phyloP scores from a whole-genome alignment of 192 early-diverging fungal species.

The Phycomyces blakesleeanus region DNA sequence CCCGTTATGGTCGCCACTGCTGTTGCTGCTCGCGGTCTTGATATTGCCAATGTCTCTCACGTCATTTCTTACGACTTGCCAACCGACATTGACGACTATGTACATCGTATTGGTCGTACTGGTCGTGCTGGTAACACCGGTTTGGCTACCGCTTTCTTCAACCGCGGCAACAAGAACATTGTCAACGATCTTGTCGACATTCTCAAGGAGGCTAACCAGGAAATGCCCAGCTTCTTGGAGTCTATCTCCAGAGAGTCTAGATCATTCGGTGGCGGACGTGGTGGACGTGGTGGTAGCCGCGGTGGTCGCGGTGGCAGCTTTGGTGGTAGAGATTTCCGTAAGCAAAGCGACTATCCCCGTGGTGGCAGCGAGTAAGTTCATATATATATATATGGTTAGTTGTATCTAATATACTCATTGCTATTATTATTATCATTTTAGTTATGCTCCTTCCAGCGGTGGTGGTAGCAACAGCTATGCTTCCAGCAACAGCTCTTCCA shows the following conservation, averaged over 20 bases:
- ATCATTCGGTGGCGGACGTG: slow-evolving; percentile 22
- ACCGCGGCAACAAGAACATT: slow-evolving; percentile 81
- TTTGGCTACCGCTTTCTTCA: slow-evolving; percentile 93
- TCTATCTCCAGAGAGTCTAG: slow-evolving; percentile 59
- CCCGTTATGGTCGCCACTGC: slow-evolving; percentile 86
- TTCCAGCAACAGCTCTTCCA: not conserved
- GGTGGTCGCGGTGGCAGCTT: slow-evolving; percentile 26
- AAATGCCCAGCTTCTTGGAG: slow-evolving; percentile 82
- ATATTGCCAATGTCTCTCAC: slow-evolving; percentile 84
- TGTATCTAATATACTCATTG: not conserved
- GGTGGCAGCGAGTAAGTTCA: slow-evolving; percentile 19
- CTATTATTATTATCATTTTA: slow-evolving; percentile 8
- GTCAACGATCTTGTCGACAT: slow-evolving; percentile 82
- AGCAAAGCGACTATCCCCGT: slow-evolving; percentile 1
- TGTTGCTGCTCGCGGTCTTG: slow-evolving; percentile 85
- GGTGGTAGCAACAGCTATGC: slow-evolving; percentile 9
- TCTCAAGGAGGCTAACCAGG: slow-evolving; percentile 93
- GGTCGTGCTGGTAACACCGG: slow-evolving; percentile 96
- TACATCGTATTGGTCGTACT: slow-evolving; percentile 87
- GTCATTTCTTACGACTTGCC: slow-evolving; percentile 86
- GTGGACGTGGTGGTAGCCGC: slow-evolving; percentile 25
- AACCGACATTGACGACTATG: slow-evolving; percentile 79
- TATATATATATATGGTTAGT: not conserved
- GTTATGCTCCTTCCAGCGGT: slow-evolving; percentile 19
- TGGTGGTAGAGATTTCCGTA: slow-evolving; percentile 28